Evolutionary conservation across 768 basidiomycete genomes (phyloP).

Genomic region (Suillus clintonianus): DNA sequence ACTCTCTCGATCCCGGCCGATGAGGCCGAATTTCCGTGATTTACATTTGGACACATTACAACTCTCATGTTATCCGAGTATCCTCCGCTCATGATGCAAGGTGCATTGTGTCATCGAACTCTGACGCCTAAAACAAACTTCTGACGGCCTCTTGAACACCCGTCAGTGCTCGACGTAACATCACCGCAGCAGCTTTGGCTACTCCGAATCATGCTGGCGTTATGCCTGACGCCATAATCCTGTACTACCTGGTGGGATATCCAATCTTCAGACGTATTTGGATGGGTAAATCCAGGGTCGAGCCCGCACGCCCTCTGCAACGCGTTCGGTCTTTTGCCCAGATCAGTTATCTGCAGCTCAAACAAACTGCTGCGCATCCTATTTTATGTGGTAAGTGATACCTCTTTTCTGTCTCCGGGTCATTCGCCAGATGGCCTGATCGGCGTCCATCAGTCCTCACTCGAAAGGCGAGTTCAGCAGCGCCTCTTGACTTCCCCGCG

Average conservation of each 20-base stretch:
- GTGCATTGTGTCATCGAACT: neutral
- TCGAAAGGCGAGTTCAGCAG: conserved; percentile 1
- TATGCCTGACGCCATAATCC: neutral
- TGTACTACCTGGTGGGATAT: neutral
- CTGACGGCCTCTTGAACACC: neutral
- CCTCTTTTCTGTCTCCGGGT: neutral
- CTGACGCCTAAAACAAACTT: neutral
- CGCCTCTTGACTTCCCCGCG: neutral
- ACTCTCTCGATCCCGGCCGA: neutral
- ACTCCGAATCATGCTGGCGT: neutral
- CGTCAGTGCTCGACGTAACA: neutral
- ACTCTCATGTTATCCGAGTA: neutral
- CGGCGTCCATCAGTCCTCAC: conserved; percentile 1
- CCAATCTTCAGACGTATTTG: neutral
- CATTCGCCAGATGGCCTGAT: conserved; percentile 2
- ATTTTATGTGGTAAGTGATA: conserved; percentile 7
- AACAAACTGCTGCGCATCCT: neutral
- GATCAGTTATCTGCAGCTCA: neutral
- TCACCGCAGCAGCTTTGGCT: neutral
- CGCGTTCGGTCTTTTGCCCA: conserved; percentile 3
- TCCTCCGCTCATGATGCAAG: neutral
- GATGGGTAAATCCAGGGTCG: neutral
- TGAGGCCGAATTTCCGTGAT: neutral
- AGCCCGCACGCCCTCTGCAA: conserved; percentile 4
- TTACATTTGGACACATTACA: neutral